Conservation (phyloP, 2,329 filamentous ascomycete species). For the Lasiodiplodia theobromae region DNA sequence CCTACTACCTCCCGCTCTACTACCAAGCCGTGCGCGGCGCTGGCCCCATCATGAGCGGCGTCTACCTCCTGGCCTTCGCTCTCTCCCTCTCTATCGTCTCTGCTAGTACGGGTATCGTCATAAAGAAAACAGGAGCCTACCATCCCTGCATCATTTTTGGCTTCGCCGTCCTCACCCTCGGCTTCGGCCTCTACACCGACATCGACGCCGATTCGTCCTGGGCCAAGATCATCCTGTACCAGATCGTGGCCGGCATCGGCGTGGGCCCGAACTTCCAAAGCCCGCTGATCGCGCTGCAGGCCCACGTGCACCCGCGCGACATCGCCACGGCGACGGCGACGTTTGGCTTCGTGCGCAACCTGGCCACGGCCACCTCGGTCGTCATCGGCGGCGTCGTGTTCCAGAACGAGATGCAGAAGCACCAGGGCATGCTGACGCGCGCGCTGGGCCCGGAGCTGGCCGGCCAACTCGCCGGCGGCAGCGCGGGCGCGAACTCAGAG, state of each 20-base stretch:
- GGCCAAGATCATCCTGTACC: slow-evolving; percentile 50
- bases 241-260: slow-evolving; percentile 49
- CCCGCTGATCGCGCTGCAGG: slow-evolving; percentile 72
- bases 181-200: slow-evolving; percentile 49
- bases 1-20: slow-evolving; percentile 85
- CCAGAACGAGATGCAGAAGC: slow-evolving; percentile 73
- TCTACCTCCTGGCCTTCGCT: slow-evolving; percentile 76
- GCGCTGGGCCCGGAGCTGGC: slow-evolving; percentile 62
- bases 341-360: slow-evolving; percentile 71
- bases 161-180: slow-evolving; percentile 46
- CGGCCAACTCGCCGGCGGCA: slow-evolving; percentile 62
- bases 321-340: slow-evolving; percentile 73
- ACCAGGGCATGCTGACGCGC: slow-evolving; percentile 56
- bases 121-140: slow-evolving; percentile 56
- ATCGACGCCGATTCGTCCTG: slow-evolving; percentile 42
- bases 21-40: slow-evolving; percentile 78
- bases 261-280: slow-evolving; percentile 74
- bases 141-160: slow-evolving; percentile 49
- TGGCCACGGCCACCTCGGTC: slow-evolving; percentile 72
- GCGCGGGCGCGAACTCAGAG: slow-evolving; percentile 67
- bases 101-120: slow-evolving; percentile 61
- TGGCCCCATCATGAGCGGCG: slow-evolving; percentile 73
- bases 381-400: slow-evolving; percentile 81
- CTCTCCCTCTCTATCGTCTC: slow-evolving; percentile 71
- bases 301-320: slow-evolving; percentile 66